phyloP scores from a whole-genome alignment of 371 early-diverging fungal species.

The Mortierella sp. region DNA sequence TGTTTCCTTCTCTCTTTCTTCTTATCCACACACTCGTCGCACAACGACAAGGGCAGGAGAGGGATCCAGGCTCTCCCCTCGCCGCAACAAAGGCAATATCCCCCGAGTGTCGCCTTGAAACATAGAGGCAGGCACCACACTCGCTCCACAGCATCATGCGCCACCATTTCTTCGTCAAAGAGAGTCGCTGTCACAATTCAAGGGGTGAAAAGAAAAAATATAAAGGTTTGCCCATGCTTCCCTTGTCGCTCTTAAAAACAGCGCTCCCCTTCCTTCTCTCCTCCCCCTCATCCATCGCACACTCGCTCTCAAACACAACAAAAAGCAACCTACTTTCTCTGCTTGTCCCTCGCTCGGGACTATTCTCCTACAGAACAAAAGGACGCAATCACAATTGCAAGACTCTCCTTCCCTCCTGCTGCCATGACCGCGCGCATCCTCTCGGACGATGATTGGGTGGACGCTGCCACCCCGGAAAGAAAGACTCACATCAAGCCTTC shows the following conservation, averaged over 20 bases:
- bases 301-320: neutral
- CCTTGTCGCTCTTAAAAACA: too few relatives aligned
- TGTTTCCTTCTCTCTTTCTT: too few relatives aligned
- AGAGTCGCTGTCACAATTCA: neutral
- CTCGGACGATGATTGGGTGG: slow-evolving; percentile 5
- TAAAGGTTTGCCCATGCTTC: neutral
- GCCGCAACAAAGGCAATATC: too few relatives aligned
- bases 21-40: too few relatives aligned
- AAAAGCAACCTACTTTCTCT: neutral
- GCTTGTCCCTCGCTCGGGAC: neutral
- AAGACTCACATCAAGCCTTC: neutral
- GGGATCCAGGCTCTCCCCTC: too few relatives aligned
- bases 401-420: neutral
- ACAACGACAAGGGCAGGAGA: neutral
- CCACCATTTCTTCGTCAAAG: neutral
- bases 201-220: too few relatives aligned
- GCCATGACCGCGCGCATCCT: neutral
- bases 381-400: neutral
- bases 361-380: neutral
- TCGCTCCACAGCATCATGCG: neutral
- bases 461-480: neutral
- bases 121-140: too few relatives aligned
- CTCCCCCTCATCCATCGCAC: neutral
- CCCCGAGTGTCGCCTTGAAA: too few relatives aligned
- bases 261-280: neutral